Conservation (phyloP, 768 basidiomycete genomes). For the Infundibulicybe gibba region DNA sequence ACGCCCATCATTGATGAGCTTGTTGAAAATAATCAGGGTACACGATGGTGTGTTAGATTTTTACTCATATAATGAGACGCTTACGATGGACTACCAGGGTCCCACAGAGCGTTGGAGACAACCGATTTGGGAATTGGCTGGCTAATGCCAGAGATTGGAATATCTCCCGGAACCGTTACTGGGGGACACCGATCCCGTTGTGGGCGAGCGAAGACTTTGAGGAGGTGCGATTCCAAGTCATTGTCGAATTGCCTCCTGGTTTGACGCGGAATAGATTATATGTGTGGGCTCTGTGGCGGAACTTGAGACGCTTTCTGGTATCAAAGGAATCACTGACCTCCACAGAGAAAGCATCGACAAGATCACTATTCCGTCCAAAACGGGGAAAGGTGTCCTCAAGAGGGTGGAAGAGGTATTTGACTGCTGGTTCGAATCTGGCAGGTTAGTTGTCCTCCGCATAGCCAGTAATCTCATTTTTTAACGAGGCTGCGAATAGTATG, state of each 20-base stretch:
- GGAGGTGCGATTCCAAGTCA: conserved; percentile 51
- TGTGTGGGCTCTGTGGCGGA: conserved; percentile 87
- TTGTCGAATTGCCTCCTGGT: neutral
- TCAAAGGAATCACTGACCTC: conserved; percentile 79
- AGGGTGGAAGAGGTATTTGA: conserved; percentile 99
- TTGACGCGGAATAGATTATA: conserved; percentile 51
- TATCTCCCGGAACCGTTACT: conserved; percentile 97
- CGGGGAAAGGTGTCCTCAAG: conserved; percentile 81
- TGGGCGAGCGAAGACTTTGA: conserved; percentile 93
- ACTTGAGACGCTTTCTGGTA: conserved; percentile 82
- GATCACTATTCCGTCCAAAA: conserved; percentile 90
- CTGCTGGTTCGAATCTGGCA: conserved; percentile 99
- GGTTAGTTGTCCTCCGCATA: conserved; percentile 41
- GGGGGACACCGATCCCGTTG: conserved; percentile 96
- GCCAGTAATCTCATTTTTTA: neutral
- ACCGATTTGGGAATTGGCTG: conserved; percentile 95
- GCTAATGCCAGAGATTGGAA: conserved; percentile 99
- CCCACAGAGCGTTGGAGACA: conserved; percentile 85
- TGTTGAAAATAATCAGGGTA: conserved; percentile 85
- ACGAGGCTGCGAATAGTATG: conserved; percentile 61
- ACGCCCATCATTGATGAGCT: conserved; percentile 82
- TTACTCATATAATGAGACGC: neutral
- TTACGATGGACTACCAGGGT: conserved; percentile 52
- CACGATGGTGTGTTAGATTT: conserved; percentile 61
- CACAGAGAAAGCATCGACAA: conserved; percentile 95